phyloP scores from a whole-genome alignment of 176 grass and related monocot species.

The Rhynchospora tenuis region DNA sequence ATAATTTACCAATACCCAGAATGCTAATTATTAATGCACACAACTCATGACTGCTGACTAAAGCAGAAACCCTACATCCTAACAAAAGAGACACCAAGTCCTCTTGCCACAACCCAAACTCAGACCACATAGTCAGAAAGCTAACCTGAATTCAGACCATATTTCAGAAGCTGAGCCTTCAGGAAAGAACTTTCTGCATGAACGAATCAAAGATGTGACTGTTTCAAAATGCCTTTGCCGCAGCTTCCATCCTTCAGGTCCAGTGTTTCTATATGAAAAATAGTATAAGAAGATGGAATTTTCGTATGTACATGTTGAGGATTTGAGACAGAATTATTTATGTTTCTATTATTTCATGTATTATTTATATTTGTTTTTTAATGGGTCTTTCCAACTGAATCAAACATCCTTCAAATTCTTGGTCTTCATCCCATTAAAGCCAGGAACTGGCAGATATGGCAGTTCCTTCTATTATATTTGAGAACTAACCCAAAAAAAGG shows the following conservation, averaged over 20 bases:
- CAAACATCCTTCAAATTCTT: neutral
- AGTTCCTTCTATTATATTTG: neutral
- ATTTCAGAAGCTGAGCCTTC: constrained; percentile 79
- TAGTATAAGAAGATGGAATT: neutral
- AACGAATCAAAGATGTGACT: constrained; percentile 59
- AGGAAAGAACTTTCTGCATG: constrained; percentile 77
- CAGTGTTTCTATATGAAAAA: constrained; percentile 59
- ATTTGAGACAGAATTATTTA: neutral
- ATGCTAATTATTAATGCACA: neutral
- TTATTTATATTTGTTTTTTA: constrained; percentile 1
- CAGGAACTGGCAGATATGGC: neutral
- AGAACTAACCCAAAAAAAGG: neutral
- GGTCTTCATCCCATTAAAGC: neutral
- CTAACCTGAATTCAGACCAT: constrained; percentile 89
- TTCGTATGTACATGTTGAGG: neutral
- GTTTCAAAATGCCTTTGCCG: constrained; percentile 77
- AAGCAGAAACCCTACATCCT: neutral
- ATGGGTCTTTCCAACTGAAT: neutral
- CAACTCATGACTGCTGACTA: neutral
- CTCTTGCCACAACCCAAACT: neutral
- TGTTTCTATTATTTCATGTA: neutral
- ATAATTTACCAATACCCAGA: neutral
- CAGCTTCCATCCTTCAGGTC: constrained; percentile 96
- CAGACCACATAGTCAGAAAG: neutral
- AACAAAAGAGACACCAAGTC: neutral